Evolutionary conservation across 2,329 filamentous ascomycete species (phyloP), one percentile per base, ranked within the genome.

Genomic region (Aspergillus terreus): DNA sequence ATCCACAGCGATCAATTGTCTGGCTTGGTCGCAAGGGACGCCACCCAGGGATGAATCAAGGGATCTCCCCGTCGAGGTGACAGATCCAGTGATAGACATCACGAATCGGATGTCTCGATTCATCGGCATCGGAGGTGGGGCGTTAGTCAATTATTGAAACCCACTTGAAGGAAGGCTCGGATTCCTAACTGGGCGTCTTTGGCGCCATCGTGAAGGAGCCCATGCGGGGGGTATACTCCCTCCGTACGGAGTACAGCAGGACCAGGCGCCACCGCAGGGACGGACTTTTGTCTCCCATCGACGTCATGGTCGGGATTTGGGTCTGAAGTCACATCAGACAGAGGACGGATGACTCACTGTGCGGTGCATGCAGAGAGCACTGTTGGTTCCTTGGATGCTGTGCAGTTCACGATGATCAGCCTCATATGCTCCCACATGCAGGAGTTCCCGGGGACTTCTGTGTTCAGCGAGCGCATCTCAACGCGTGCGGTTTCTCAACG

Each of bases 41-140:
- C 25, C 19, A 17, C 4, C 46, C 25, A 36, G 42, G 50, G 41
- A 33, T 44, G 50, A 48, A 48, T 49, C 47, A 50, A 52, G 53
- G 53, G 32, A 50, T 21, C 38, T 6, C 33, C 48, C n/a, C 40
- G 7, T 12, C 23, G 19, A 49, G 30, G 43, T 47, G 49, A 41
- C 54, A 10, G 55, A 59, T 38, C 53, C 59, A 14, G 43, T 62
- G 10, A 49, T 62, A 6, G 49, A 21, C 25, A 27, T 27, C 41
- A 30, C 40, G 27, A 36, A 36, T 44, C 30, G 14, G 41, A 41
- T 15, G 17, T 12, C 17, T 49, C 32, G 14, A 41, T 17, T 25
- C 14, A 11, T 33, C 23, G 10, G 21, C 44, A 23, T 21, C 36
- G 6, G 35, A 14, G 23, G 25, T 42, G 40, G 40, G 17, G 40